Evolutionary conservation across 2,329 filamentous ascomycete species (phyloP).

Genomic region (Aureobasidium uvarum): DNA sequence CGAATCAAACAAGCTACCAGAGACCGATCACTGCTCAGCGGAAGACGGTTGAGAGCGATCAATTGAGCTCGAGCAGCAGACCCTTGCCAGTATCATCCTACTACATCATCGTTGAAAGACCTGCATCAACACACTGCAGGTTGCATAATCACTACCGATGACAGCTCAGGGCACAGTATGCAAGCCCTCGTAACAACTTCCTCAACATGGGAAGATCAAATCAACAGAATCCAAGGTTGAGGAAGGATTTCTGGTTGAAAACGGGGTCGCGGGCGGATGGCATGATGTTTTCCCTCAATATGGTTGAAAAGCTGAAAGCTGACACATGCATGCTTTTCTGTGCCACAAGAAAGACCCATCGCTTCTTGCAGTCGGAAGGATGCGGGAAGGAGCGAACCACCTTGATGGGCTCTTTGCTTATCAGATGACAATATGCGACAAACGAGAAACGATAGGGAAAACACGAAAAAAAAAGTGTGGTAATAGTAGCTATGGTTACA

Average conservation of each 20-base stretch:
- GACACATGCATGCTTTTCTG: neutral
- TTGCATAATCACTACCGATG: neutral
- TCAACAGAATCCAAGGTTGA: neutral
- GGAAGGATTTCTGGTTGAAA: conserved; percentile 3
- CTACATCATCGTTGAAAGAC: neutral
- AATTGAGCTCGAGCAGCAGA: neutral
- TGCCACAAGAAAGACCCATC: neutral
- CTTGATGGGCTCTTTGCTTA: conserved; percentile 3
- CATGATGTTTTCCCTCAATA: neutral
- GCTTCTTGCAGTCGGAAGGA: neutral
- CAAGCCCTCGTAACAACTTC: neutral
- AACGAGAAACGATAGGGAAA: neutral
- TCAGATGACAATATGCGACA: neutral
- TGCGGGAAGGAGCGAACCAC: conserved; percentile 1
- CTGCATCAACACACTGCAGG: neutral
- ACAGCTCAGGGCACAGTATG: conserved; percentile 12
- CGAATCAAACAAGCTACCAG: neutral
- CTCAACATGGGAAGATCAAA: neutral
- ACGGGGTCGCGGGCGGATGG: neutral
- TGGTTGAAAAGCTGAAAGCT: neutral
- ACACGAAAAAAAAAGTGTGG: neutral
- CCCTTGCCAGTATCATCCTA: neutral
- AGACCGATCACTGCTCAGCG: neutral
- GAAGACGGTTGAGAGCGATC: neutral
- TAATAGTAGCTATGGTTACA: conserved; percentile 18